Conservation (phyloP, 257 asterid genomes). For the Nicotiana attenuata region DNA sequence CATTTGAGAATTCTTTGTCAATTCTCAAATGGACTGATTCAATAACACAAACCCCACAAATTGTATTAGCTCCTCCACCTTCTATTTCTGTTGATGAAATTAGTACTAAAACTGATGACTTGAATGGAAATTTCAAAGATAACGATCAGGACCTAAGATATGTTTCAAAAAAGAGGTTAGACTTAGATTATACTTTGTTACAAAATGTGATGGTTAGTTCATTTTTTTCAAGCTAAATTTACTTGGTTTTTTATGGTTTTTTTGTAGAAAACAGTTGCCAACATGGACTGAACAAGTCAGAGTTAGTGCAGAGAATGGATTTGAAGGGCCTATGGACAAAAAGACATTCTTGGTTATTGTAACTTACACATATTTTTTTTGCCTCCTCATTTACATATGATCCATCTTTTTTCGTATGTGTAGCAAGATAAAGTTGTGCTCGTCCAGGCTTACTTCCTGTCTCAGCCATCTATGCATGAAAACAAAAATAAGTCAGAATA, state of each 20-base stretch:
- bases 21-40: slow-evolving; percentile 54
- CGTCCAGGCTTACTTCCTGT: too few relatives aligned
- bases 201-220: background rate
- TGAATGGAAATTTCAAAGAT: slow-evolving; percentile 26
- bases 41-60: slow-evolving; percentile 22
- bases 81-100: slow-evolving; percentile 50
- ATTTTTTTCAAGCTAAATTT: background rate
- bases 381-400: too few relatives aligned
- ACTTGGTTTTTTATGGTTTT: slow-evolving; percentile 18
- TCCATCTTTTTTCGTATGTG: too few relatives aligned
- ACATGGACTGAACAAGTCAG: slow-evolving; percentile 70
- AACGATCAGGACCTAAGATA: slow-evolving; percentile 23
- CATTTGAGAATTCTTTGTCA: slow-evolving; percentile 67
- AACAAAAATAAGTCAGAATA: too few relatives aligned
- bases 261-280: slow-evolving; percentile 64
- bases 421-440: too few relatives aligned
- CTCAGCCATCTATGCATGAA: too few relatives aligned
- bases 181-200: background rate
- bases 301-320: slow-evolving; percentile 50
- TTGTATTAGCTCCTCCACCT: slow-evolving; percentile 12
- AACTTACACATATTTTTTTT: too few relatives aligned
- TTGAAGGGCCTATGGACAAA: slow-evolving; percentile 77
- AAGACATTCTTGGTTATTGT: slow-evolving; percentile 53
- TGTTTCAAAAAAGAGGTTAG: slow-evolving; percentile 64
- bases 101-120: slow-evolving; percentile 43